phyloP scores from a whole-genome alignment of 2,329 filamentous ascomycete species.

The Cytospora schulzeri region DNA sequence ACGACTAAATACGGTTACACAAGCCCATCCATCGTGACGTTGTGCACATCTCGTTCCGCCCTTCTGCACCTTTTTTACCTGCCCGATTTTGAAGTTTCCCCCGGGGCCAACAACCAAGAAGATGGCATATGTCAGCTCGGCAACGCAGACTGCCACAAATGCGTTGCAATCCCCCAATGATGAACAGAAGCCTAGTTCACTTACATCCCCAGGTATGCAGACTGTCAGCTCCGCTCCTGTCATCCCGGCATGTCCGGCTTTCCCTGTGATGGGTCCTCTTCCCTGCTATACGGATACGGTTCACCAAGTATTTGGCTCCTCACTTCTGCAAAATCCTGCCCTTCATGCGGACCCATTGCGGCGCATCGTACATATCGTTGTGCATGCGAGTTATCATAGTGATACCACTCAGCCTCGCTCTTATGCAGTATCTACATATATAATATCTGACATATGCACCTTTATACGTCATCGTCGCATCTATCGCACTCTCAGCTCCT shows the following conservation, averaged over 20 bases:
- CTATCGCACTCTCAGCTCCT: background rate
- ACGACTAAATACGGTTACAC: background rate
- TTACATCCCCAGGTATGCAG: constrained; percentile 25
- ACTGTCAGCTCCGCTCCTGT: background rate
- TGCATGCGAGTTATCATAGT: background rate
- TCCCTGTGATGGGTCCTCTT: background rate
- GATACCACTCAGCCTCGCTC: background rate
- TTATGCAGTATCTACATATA: background rate
- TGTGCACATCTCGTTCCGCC: background rate
- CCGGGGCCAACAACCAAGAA: background rate
- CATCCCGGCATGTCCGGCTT: background rate
- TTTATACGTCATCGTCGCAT: constrained; percentile 2
- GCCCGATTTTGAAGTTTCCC: background rate
- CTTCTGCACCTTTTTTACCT: background rate
- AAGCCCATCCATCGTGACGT: background rate
- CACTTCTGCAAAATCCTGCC: background rate
- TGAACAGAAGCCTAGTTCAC: constrained; percentile 3
- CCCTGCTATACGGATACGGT: background rate
- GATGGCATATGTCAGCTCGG: constrained; percentile 25
- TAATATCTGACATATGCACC: background rate
- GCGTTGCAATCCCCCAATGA: constrained; percentile 15
- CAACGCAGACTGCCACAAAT: constrained; percentile 26
- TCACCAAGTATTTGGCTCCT: background rate
- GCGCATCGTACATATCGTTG: background rate
- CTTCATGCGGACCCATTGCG: background rate